Conservation (phyloP, 495 filamentous ascomycete species). For the Penicillium lividum region DNA sequence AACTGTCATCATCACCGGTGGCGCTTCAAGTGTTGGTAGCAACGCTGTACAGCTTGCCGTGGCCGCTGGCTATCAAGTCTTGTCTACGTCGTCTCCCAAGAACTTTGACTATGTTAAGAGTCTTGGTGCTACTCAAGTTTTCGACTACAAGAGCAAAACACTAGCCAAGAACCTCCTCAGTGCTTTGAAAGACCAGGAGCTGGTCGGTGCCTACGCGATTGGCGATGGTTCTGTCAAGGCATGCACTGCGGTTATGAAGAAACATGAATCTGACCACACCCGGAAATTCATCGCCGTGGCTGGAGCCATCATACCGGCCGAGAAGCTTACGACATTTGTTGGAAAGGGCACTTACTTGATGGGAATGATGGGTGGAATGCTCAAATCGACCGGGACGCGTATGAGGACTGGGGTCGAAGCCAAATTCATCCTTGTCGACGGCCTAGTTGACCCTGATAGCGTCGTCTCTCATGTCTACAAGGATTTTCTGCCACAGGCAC, state of each 20-base stretch:
- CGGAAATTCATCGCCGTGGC: constrained; percentile 11
- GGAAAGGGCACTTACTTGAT: constrained; percentile 4
- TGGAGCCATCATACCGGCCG: not conserved
- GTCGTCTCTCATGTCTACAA: constrained; percentile 27
- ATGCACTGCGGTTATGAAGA: constrained; percentile 1
- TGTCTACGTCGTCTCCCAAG: constrained; percentile 51
- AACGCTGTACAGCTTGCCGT: constrained; percentile 60
- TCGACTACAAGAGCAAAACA: constrained; percentile 55
- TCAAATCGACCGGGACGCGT: not conserved
- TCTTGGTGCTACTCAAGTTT: constrained; percentile 56
- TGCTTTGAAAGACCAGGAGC: not conserved
- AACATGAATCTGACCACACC: not conserved
- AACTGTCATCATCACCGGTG: constrained; percentile 43
- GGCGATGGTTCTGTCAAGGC: constrained; percentile 1
- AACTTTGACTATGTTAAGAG: constrained; percentile 54
- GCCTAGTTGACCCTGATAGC: not conserved
- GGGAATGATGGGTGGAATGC: constrained; percentile 8
- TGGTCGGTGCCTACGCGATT: constrained; percentile 13
- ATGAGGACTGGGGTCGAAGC: constrained; percentile 2
- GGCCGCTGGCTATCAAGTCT: constrained; percentile 57
- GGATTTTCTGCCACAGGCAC: constrained; percentile 42
- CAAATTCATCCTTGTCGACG: constrained; percentile 4
- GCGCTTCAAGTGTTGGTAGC: constrained; percentile 72
- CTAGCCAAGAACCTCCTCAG: constrained; percentile 29
- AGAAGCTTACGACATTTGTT: not conserved